phyloP scores from a whole-genome alignment of 2,329 filamentous ascomycete genomes.

The Aphanoascus verrucosus region DNA sequence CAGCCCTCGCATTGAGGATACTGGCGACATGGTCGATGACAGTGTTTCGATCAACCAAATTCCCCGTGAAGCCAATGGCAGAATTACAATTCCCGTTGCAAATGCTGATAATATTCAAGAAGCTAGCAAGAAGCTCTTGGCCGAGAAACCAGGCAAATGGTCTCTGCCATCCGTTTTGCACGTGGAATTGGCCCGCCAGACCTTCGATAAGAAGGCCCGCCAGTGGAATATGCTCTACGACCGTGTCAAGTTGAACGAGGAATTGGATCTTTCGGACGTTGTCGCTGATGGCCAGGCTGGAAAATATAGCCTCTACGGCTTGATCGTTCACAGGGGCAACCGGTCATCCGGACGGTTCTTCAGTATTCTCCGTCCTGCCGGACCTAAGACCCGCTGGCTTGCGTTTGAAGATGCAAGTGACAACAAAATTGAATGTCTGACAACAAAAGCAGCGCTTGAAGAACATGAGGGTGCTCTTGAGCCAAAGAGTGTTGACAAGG shows the following conservation, averaged over 20 bases:
- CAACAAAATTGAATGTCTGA: constrained; percentile 47
- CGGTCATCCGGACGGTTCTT: constrained; percentile 50
- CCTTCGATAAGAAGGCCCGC: constrained; percentile 43
- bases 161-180: constrained; percentile 42
- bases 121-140: constrained; percentile 27
- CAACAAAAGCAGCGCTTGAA: constrained; percentile 44
- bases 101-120: constrained; percentile 29
- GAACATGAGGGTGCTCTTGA: constrained; percentile 41
- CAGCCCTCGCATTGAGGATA: constrained; percentile 23
- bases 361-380: constrained; percentile 48
- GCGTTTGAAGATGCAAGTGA: constrained; percentile 47
- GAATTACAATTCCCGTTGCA: constrained; percentile 31
- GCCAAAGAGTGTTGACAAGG: constrained; percentile 28
- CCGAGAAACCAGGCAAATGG: constrained; percentile 30
- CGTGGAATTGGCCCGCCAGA: constrained; percentile 48
- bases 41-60: constrained; percentile 25
- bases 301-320: constrained; percentile 49
- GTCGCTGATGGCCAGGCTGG: constrained; percentile 27
- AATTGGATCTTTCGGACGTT: constrained; percentile 37
- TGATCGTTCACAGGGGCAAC: constrained; percentile 49
- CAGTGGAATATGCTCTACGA: constrained; percentile 49
- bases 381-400: constrained; percentile 48
- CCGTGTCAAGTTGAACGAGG: constrained; percentile 47
- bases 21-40: constrained; percentile 22
- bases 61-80: constrained; percentile 30